phyloP scores from a whole-genome alignment of 2,329 filamentous ascomycete species.

The Pseudogymnoascus sp. region DNA sequence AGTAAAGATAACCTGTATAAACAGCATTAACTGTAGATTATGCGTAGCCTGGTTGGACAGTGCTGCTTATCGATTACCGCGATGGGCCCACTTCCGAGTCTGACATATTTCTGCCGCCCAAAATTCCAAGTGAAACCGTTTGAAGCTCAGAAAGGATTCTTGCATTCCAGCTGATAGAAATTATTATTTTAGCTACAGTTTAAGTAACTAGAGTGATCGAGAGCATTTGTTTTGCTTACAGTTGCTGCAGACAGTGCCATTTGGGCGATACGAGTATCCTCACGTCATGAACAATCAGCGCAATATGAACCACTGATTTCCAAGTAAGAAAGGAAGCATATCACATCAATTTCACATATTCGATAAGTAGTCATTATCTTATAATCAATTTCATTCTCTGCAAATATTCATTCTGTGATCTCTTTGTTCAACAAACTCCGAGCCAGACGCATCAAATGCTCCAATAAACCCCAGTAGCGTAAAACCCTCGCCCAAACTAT shows the following conservation, averaged over 20 bases:
- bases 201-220: neutral
- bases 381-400: neutral
- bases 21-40: neutral
- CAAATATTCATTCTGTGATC: neutral
- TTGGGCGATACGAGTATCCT: too few species aligned
- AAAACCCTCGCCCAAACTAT: conserved; percentile 6
- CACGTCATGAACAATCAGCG: neutral
- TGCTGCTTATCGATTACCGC: neutral
- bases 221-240: neutral
- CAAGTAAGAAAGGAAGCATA: neutral
- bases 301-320: neutral
- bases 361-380: neutral
- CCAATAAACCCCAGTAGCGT: conserved; percentile 2
- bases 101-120: neutral
- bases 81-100: neutral
- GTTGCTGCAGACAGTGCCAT: neutral
- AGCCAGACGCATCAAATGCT: neutral
- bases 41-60: neutral
- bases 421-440: neutral
- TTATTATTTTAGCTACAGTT: neutral
- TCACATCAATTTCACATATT: neutral
- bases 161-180: neutral
- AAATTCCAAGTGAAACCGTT: neutral
- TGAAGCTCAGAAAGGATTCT: neutral
- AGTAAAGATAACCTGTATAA: neutral